These are phyloP conservation scores for Neodidymelliopsis sp. DNA, from an alignment of 2,329 filamentous ascomycete genomes.

Conservation along the genomic window DNA sequence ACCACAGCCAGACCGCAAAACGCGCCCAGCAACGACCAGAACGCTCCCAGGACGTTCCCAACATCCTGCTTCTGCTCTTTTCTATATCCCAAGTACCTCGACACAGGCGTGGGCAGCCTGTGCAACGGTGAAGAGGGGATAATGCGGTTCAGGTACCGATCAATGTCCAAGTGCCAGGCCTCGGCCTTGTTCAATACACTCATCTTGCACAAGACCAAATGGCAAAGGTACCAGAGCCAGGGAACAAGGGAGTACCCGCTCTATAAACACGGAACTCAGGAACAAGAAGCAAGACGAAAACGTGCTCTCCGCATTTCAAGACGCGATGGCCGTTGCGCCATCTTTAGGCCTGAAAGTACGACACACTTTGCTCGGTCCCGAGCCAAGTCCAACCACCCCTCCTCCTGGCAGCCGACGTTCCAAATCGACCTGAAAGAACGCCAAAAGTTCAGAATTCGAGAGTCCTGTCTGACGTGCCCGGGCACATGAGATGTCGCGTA, in stretches of 20 bases:
- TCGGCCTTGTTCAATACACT: constrained; percentile 21
- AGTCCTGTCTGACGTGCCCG: background rate
- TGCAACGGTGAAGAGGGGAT: constrained; percentile 71
- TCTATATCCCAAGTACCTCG: constrained; percentile 68
- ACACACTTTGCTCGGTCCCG: constrained; percentile 6
- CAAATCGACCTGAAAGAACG: background rate
- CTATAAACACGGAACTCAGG: background rate
- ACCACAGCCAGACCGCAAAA: constrained; percentile 54
- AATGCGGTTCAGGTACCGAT: constrained; percentile 75
- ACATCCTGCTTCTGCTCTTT: constrained; percentile 49
- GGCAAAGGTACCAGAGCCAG: background rate
- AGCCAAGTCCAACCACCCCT: constrained; percentile 9
- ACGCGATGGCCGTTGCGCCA: constrained; percentile 11
- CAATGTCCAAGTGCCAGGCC: constrained; percentile 72
- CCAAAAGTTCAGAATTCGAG: background rate
- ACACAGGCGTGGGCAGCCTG: constrained; percentile 69
- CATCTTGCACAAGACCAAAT: constrained; percentile 9
- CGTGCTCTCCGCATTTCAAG: background rate
- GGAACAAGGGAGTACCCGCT: background rate
- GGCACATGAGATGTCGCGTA: constrained; percentile 12
- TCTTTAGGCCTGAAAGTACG: constrained; percentile 11
- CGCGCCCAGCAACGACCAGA: constrained; percentile 54
- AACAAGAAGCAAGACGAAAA: background rate
- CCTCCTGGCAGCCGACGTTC: background rate
- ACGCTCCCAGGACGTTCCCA: constrained; percentile 51